These are phyloP conservation scores for Moesziomyces globuligerus DNA, from an alignment of 1,284 basidiomycete genomes.

Conservation along the genomic window DNA sequence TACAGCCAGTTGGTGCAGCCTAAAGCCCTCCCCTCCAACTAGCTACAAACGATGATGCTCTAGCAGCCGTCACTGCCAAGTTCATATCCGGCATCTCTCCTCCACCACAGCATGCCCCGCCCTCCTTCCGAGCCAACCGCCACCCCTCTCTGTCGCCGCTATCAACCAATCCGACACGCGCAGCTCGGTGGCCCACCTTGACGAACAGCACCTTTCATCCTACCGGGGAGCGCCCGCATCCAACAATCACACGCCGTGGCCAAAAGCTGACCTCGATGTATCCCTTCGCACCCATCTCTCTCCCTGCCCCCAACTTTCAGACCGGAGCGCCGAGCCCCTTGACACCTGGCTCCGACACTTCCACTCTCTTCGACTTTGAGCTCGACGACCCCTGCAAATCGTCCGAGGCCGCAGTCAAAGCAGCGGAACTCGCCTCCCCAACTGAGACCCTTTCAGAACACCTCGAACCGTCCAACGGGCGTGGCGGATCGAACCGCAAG, in stretches of 20 bases:
- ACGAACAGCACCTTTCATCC: neutral
- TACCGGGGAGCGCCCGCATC: conserved; percentile 6
- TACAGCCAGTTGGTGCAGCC: neutral
- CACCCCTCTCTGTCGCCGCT: no score
- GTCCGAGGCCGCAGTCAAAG: conserved; percentile 6
- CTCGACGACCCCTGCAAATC: conserved; percentile 10
- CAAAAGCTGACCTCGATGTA: conserved; percentile 29
- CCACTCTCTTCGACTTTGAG: conserved; percentile 34
- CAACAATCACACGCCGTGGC: conserved; percentile 10
- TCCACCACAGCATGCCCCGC: no score
- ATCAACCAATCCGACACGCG: no score
- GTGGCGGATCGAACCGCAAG: neutral
- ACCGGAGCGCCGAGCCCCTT: conserved; percentile 20
- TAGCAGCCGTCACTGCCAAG: no score
- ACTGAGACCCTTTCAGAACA: conserved; percentile 22
- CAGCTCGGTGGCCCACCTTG: neutral
- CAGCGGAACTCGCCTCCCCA: conserved; percentile 17
- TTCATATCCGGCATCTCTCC: neutral
- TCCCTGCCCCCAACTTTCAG: conserved; percentile 11
- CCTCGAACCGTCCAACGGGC: neutral
- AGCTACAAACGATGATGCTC: no score
- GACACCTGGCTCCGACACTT: conserved; percentile 39
- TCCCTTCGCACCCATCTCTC: conserved; percentile 21
- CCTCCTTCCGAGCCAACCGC: no score
- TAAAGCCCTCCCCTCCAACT: no score